phyloP scores from a whole-genome alignment of 805 yeast genomes.

The Candida berthetii region DNA sequence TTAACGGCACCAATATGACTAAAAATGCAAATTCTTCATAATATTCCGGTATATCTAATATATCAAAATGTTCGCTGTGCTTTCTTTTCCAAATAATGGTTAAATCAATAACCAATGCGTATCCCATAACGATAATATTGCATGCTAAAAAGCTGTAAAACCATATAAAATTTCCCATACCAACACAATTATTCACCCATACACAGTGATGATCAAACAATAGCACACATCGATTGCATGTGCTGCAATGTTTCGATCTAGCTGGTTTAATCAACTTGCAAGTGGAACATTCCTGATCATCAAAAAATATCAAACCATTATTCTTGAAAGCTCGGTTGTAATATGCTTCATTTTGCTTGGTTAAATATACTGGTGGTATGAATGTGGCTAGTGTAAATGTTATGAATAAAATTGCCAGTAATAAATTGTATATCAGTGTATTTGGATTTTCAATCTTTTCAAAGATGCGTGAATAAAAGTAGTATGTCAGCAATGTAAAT shows the following conservation, averaged over 20 bases:
- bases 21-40: conserved; percentile 28
- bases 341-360: not conserved
- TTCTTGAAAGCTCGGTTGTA: not conserved
- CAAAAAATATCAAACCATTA: not conserved
- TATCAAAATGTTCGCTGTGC: conserved; percentile 3
- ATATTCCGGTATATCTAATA: conserved; percentile 13
- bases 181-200: conserved; percentile 67
- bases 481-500: not conserved
- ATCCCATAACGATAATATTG: conserved; percentile 33
- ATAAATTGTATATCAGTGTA: not conserved
- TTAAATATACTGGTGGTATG: not conserved
- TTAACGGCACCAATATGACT: conserved; percentile 34
- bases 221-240: conserved; percentile 53
- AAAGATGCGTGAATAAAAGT: not conserved
- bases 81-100: conserved; percentile 1
- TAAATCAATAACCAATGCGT: conserved; percentile 26
- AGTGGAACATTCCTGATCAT: conserved; percentile 32
- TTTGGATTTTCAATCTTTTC: not conserved
- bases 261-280: conserved; percentile 62
- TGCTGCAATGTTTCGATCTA: conserved; percentile 63
- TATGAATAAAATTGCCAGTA: not conserved
- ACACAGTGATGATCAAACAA: conserved; percentile 65
- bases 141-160: conserved; percentile 46
- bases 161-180: conserved; percentile 51
- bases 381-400: not conserved